phyloP scores from a whole-genome alignment of 2,329 filamentous ascomycete species.

The Trichoderma koningiopsis region DNA sequence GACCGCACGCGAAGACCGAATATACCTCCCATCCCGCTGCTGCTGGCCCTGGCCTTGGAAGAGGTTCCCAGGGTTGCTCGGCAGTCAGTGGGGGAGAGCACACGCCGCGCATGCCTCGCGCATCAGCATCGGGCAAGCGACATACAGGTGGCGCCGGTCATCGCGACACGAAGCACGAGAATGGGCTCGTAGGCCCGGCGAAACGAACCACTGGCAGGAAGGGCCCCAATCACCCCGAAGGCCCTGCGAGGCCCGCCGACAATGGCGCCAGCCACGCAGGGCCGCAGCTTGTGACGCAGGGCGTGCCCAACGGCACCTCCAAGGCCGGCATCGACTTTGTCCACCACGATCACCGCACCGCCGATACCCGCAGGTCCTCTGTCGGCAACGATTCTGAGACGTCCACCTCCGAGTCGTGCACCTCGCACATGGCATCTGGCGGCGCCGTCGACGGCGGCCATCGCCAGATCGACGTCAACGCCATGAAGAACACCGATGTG shows the following conservation, averaged over 20 bases:
- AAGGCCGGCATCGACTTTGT: conserved; percentile 33
- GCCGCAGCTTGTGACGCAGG: conserved; percentile 34
- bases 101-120: conserved; percentile 61
- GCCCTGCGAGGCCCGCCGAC: conserved; percentile 41
- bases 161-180: conserved; percentile 79
- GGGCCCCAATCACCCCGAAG: conserved; percentile 50
- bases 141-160: conserved; percentile 63
- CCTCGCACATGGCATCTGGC: conserved; percentile 43
- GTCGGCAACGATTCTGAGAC: conserved; percentile 56
- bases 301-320: conserved; percentile 40
- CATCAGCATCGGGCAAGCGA: conserved; percentile 61
- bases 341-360: conserved; percentile 40
- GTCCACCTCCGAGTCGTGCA: conserved; percentile 55
- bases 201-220: conserved; percentile 47
- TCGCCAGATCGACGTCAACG: conserved; percentile 70
- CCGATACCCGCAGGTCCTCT: conserved; percentile 51
- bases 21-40: conserved; percentile 33
- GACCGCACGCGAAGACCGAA: conserved; percentile 20
- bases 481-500: conserved; percentile 66
- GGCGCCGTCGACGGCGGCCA: conserved; percentile 52
- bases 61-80: conserved; percentile 40
- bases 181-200: conserved; percentile 71
- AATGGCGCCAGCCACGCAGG: conserved; percentile 37
- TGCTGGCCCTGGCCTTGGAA: conserved; percentile 42
- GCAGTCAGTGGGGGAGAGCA: conserved; percentile 40